Evolutionary conservation across 768 basidiomycete species (phyloP).

Genomic region (Serendipita sp.): DNA sequence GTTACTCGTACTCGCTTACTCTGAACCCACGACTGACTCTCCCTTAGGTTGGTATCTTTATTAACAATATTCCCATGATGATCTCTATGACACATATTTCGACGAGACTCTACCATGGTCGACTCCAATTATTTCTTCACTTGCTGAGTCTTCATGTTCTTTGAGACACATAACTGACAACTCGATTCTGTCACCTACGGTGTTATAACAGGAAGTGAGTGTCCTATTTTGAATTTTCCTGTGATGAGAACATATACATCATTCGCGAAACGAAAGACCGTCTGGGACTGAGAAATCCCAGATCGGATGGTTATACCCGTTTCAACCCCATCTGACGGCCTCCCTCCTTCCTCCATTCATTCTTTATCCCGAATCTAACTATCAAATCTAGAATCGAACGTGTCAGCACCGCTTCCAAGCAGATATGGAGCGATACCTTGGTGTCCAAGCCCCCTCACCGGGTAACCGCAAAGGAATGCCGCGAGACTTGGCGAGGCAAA

Average conservation of each 20-base stretch:
- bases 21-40: neutral
- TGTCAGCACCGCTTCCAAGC: neutral
- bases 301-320: neutral
- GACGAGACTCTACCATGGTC: slow-evolving; percentile 12
- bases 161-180: neutral
- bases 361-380: neutral
- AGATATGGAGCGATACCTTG: slow-evolving; percentile 4
- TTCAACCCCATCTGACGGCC: neutral
- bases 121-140: slow-evolving; percentile 10
- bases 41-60: slow-evolving; percentile 9
- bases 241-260: slow-evolving; percentile 42
- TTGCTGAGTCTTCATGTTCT: slow-evolving; percentile 6
- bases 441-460: neutral
- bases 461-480: neutral
- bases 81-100: neutral
- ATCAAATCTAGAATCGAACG: neutral
- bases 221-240: neutral
- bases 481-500: neutral
- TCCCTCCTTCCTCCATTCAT: neutral
- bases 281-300: slow-evolving; percentile 3
- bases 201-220: slow-evolving; percentile 27
- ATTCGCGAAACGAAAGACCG: slow-evolving; percentile 35
- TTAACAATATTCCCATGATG: slow-evolving; percentile 10
- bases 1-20: slow-evolving; percentile 1
- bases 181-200: neutral